Evolutionary conservation across 164 flowering plant species (phyloP).

Genomic region (Sedum album): DNA sequence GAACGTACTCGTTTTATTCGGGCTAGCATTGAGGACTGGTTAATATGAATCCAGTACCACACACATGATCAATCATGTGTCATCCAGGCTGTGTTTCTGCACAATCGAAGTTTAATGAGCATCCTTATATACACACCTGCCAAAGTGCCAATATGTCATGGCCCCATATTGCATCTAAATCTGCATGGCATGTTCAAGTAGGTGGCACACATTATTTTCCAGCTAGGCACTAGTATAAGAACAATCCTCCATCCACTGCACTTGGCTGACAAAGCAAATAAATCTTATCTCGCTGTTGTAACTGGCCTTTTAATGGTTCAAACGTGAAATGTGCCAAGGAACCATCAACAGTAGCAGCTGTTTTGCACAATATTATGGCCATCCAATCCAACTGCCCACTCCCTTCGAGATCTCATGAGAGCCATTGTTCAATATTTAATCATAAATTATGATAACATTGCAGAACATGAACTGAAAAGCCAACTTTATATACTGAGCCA

Average conservation of each 20-base stretch:
- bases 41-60: not conserved
- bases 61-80: constrained; percentile 3
- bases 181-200: constrained; percentile 3
- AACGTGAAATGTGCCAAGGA: not conserved
- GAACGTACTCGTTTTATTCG: constrained; percentile 1
- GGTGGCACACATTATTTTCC: not conserved
- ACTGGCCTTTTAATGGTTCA: not conserved
- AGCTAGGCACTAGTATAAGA: not conserved
- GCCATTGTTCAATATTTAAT: not conserved
- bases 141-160: not conserved
- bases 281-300: not conserved
- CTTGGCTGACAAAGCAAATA: not conserved
- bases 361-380: not conserved
- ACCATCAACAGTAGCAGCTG: not conserved
- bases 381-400: not conserved
- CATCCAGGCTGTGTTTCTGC: constrained; percentile 4
- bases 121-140: constrained; percentile 5
- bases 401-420: not conserved
- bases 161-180: not conserved
- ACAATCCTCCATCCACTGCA: not conserved
- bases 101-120: not conserved
- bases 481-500: too few relatives aligned
- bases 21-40: not conserved
- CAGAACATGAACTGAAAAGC: not conserved
- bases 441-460: not conserved